Evolutionary conservation across 164 flowering plant genomes (phyloP).

Genomic region (Brasenia schreberi): DNA sequence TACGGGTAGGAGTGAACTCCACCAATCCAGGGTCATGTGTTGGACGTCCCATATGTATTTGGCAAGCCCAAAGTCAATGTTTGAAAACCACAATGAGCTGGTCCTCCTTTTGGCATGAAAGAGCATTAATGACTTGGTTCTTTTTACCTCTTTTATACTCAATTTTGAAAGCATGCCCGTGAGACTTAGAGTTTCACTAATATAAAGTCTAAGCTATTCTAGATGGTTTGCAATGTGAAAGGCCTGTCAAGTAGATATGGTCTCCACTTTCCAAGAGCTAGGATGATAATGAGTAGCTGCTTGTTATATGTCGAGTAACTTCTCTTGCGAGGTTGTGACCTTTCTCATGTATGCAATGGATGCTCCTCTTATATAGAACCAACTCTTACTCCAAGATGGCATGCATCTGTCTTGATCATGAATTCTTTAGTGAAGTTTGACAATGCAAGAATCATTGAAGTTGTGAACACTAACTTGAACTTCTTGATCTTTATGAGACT

Average conservation of each 20-base stretch:
- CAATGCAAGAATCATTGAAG: neutral
- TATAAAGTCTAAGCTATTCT: neutral
- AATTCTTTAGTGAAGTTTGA: neutral
- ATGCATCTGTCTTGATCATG: neutral
- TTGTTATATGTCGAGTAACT: neutral
- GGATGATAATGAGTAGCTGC: neutral
- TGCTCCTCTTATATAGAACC: neutral
- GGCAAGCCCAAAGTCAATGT: neutral
- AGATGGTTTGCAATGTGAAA: neutral
- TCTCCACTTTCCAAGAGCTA: neutral
- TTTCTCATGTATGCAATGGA: neutral
- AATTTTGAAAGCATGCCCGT: neutral
- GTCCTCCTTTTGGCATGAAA: neutral
- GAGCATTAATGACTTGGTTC: neutral
- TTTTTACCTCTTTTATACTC: neutral
- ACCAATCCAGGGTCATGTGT: neutral
- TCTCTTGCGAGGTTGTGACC: too few relatives aligned
- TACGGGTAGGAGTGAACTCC: too few relatives aligned
- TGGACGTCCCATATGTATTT: neutral
- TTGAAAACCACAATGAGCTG: neutral
- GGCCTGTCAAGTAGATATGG: neutral
- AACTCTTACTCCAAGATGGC: neutral
- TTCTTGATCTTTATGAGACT: neutral
- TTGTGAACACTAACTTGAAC: neutral
- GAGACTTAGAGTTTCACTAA: neutral